phyloP scores from a whole-genome alignment of 306 rosid genomes.

The Quercus gilva region DNA sequence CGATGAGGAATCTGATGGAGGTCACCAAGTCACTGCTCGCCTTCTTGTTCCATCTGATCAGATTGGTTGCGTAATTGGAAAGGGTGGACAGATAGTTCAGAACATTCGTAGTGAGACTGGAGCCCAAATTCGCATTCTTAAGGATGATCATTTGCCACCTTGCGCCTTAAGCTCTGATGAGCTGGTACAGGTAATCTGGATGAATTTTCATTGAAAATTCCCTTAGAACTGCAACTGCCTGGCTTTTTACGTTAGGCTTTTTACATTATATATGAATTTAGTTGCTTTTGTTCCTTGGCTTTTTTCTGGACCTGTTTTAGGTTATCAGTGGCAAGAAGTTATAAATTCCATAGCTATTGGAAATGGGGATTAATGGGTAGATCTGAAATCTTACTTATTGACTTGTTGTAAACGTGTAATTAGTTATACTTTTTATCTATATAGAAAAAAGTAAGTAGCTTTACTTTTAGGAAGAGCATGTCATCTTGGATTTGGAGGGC shows the following conservation, averaged over 20 bases:
- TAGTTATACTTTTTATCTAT: background rate
- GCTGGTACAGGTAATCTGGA: slow-evolving; percentile 75
- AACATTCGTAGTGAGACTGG: slow-evolving; percentile 80
- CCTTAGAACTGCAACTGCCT: background rate
- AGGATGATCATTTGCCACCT: slow-evolving; percentile 81
- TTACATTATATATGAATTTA: background rate
- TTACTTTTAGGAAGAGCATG: background rate
- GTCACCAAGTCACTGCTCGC: slow-evolving; percentile 70
- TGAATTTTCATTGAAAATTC: background rate
- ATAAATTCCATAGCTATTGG: background rate
- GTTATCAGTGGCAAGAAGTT: background rate
- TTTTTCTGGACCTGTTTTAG: background rate
- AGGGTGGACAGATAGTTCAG: slow-evolving; percentile 95
- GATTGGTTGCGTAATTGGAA: slow-evolving; percentile 92
- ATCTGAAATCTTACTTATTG: background rate
- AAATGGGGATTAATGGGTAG: background rate
- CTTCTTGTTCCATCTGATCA: slow-evolving; percentile 96
- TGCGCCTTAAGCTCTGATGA: slow-evolving; percentile 91
- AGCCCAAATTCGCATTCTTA: slow-evolving; percentile 89
- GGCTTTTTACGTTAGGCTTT: background rate
- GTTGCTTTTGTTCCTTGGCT: background rate
- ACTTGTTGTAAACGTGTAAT: background rate
- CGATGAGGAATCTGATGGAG: slow-evolving; percentile 66
- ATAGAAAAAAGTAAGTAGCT: too few relatives aligned
- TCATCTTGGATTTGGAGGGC: background rate